A percentile compares a stretch with the other conserved stretches of the same genome.
Evolutionary conservation across 2,329 filamentous ascomycete species (phyloP).

Genomic region (Diaporthe australafricana): DNA sequence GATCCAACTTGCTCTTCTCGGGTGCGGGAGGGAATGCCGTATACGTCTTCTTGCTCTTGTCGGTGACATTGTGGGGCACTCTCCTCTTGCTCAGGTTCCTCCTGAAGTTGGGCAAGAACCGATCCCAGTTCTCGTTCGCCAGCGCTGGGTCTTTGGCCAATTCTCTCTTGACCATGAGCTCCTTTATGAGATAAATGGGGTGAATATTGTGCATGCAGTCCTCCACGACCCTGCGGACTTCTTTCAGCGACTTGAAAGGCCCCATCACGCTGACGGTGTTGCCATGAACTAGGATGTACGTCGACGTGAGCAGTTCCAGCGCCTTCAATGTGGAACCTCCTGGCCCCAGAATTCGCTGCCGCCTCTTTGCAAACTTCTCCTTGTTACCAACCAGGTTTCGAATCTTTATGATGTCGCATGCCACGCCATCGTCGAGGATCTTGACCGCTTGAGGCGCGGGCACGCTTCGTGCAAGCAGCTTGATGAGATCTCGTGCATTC

Average conservation of each 20-base stretch:
- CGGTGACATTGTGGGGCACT: slow-evolving; percentile 85
- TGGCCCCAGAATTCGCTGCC: slow-evolving; percentile 92
- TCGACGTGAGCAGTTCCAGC: slow-evolving; percentile 88
- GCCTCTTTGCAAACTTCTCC: slow-evolving; percentile 93
- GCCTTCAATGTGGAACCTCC: slow-evolving; percentile 94
- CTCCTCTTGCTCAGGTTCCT: slow-evolving; percentile 86
- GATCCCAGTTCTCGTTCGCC: slow-evolving; percentile 91
- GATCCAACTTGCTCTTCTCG: slow-evolving; percentile 98
- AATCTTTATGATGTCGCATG: slow-evolving; percentile 97
- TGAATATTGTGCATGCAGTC: slow-evolving; percentile 98
- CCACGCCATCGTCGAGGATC: slow-evolving; percentile 91
- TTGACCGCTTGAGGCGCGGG: slow-evolving; percentile 94
- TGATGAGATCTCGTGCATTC: slow-evolving; percentile 94
- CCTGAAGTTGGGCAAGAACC: slow-evolving; percentile 97
- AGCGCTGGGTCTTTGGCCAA: slow-evolving; percentile 84
- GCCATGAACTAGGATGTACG: slow-evolving; percentile 95
- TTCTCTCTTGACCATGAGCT: slow-evolving; percentile 87
- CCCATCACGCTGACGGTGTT: slow-evolving; percentile 96
- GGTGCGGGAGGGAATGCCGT: slow-evolving; percentile 97
- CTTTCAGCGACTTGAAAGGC: slow-evolving; percentile 91
- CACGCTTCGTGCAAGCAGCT: slow-evolving; percentile 89
- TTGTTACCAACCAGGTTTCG: slow-evolving; percentile 91
- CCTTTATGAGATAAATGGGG: slow-evolving; percentile 84
- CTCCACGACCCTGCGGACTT: slow-evolving; percentile 87
- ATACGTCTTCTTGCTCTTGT: slow-evolving; percentile 95